phyloP scores from a whole-genome alignment of 495 filamentous ascomycete genomes.

The Lineolata rhizophorae region DNA sequence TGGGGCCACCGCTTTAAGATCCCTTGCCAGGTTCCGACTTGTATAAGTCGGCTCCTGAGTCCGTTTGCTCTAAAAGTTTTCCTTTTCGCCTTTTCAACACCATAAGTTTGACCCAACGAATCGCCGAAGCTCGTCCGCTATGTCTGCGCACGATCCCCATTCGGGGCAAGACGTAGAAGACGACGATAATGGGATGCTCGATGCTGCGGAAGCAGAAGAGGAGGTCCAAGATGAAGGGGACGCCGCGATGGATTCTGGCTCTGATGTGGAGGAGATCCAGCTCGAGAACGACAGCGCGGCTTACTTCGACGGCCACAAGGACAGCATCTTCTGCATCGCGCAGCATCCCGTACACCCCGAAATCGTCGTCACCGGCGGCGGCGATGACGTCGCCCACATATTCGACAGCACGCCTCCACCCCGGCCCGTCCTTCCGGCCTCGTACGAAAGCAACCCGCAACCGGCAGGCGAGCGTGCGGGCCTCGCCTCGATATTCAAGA shows the following conservation, averaged over 20 bases:
- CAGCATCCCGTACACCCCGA: slow-evolving; percentile 64
- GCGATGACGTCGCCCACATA: slow-evolving; percentile 66
- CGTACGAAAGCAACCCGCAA: slow-evolving; percentile 47
- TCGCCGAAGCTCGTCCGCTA: no score
- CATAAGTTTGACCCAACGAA: no score
- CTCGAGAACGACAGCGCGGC: slow-evolving; percentile 80
- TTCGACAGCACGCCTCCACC: slow-evolving; percentile 43
- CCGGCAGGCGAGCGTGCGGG: slow-evolving; percentile 29
- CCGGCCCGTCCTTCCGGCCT: slow-evolving; percentile 44
- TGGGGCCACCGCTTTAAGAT: no score
- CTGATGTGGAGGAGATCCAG: slow-evolving; percentile 45
- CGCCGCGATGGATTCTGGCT: slow-evolving; percentile 29
- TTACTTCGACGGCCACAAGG: slow-evolving; percentile 72
- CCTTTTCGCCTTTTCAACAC: no score
- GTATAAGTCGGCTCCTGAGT: no score
- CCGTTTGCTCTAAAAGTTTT: no score
- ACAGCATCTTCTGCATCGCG: slow-evolving; percentile 81
- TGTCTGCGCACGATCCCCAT: no score
- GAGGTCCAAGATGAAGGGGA: slow-evolving; percentile 19
- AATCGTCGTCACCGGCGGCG: slow-evolving; percentile 71
- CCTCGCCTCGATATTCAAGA: slow-evolving; percentile 37
- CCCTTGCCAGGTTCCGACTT: no score
- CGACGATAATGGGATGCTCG: slow-evolving; percentile 19
- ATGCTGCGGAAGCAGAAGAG: slow-evolving; percentile 19
- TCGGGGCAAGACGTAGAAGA: no score